Base-by-base conservation (phyloP, 306 rosid species). In the Pterocarpus macrocarpus region DNA sequence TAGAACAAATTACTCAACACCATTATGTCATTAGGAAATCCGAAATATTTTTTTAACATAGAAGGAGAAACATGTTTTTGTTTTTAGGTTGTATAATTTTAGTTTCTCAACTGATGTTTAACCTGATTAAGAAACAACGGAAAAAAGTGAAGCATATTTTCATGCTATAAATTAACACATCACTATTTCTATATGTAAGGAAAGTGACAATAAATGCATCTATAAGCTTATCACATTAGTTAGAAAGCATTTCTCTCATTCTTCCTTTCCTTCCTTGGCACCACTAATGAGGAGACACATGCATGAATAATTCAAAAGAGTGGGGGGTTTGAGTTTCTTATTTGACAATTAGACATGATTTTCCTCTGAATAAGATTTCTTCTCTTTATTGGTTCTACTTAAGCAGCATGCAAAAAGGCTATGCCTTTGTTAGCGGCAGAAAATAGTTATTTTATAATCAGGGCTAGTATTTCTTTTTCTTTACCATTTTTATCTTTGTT, bases 401-500 rank as follows among this genome's bases (percentile, higher is more conserved):
- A 14, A 30, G 58, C 55, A 15, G 38, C 28, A 35, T 65, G 14
- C 16, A 22, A n/a, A 36, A 36, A 52, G 7, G 17, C 22, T 56
- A 36, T 10, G 61, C 41, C 16, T 58, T 68, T 84, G 11, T 22
- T 49, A 2, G 16, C 58, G 30, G 52, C 65, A 59, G 17, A 11
- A 47, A 49, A 11, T 74, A 38, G n/a, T 66, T 49, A 67, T 55
- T 67, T 73, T 38, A 72, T 59, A 8, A 39, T 56, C 43, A 49
- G 22, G 41, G 7, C 44, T 44, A 43, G 36, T 49, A 17, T 73
- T 78, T 71, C 73, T 55, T 72, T 59, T 68, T 43, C 62, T 61
- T 81, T 52, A 79, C 77, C 7, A 28, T 69, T 69, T 63, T 44
- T 32, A 53, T 33, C 30, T 87, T 50, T 38, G 2, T 62, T 79